Evolutionary conservation across 2,329 filamentous ascomycete genomes (phyloP), one percentile per base, ranked within the genome.

Genomic region (Sclerotinia borealis): DNA sequence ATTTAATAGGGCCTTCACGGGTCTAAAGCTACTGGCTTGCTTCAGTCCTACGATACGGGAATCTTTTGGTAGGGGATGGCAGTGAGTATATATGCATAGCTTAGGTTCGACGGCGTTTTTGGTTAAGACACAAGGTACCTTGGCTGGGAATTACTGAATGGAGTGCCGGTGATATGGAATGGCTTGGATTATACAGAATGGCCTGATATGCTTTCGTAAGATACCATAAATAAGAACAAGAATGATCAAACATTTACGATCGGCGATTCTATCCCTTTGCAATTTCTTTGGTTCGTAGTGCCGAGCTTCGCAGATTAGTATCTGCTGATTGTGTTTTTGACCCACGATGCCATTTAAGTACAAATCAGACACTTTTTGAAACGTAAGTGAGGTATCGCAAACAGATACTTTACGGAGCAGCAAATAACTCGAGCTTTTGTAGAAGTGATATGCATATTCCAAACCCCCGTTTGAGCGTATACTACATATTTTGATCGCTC

Each of bases 171-270:
- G 37, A 31, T n/a, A 25, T 29, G 48, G 48, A 45, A 45, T 52
- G 36, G 25, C 50, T 56, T 10, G 39, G 37, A 22, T 61, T 55
- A 45, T 58, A 45, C 54, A 58, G 54, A 58, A 45, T 61, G 49
- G 34, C 43, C 19, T 51, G 34, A 37, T 60, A 31, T 50, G 58
- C 34, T 51, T 60, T 29, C 51, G 58, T 39, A 45, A 60, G 45
- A 60, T 60, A 51, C 45, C 45, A 51, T 60, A 60, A 50, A 50
- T 13, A 50, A 60, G 25, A 60, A 49, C 29, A 50, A 29, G 37
- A 45, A 60, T 22, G 31, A 41, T n/a, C 51, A 51, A 43, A 43
- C 15, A 27, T 31, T 51, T 31, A 11, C 58, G 19, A 60, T 7
- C 51, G 58, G 34, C 25, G 41, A 39, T 49, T 41, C 31, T 4